Percentiles rank a stretch among this genome's conserved stretches.
Evolutionary conservation across 441 rosid genomes (phyloP).

Genomic region (Codiaeum variegatum): DNA sequence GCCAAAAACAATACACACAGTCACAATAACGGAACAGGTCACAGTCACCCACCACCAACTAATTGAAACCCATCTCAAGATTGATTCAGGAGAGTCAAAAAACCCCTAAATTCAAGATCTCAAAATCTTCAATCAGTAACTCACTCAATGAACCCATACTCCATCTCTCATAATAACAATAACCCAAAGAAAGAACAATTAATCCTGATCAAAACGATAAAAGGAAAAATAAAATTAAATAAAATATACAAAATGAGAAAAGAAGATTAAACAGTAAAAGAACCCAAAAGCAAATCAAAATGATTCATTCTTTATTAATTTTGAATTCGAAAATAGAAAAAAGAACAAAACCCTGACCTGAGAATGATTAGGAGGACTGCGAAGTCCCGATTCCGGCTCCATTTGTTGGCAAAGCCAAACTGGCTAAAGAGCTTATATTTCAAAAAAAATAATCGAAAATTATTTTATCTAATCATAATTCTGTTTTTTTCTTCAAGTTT

Average conservation of each 20-base stretch:
- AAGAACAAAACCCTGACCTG: constrained; percentile 27
- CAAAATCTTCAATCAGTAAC: constrained; percentile 1
- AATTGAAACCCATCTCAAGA: constrained; percentile 5
- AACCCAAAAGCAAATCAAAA: neutral
- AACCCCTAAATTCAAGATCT: constrained; percentile 1
- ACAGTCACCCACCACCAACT: neutral
- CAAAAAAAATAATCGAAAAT: neutral
- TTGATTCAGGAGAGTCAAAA: constrained; percentile 6
- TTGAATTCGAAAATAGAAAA: neutral
- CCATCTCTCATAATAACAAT: neutral
- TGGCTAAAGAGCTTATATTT: neutral
- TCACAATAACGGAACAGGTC: neutral
- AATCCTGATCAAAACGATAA: neutral
- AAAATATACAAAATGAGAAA: neutral
- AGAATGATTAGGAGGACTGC: constrained; percentile 39
- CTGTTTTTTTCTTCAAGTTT: neutral
- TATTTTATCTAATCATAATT: neutral
- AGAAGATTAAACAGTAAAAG: neutral
- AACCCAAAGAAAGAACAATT: too few species aligned
- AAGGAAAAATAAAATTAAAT: neutral
- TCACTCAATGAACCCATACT: neutral
- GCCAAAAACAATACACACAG: neutral
- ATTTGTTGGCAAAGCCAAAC: constrained; percentile 12
- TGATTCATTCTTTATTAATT: neutral
- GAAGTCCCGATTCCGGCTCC: constrained; percentile 54